phyloP scores from a whole-genome alignment of 352 stramenopile genomes.

The Lagenidium sp. region DNA sequence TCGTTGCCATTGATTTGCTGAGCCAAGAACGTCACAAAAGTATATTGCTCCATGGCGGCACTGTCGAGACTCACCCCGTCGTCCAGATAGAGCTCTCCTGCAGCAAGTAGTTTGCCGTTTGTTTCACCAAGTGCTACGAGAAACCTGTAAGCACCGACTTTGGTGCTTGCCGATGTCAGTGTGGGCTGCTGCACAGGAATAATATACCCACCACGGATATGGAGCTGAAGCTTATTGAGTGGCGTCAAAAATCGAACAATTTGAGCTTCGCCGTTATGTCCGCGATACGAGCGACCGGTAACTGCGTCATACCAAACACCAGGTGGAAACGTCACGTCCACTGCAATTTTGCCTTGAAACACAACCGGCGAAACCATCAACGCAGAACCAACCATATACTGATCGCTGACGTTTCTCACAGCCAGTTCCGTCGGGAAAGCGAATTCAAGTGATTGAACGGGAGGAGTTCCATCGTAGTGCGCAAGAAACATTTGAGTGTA shows the following conservation, averaged over 20 bases:
- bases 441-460: slow-evolving; percentile 47
- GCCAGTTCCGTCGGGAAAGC: slow-evolving; percentile 50
- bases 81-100: slow-evolving; percentile 68
- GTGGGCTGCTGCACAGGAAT: slow-evolving; percentile 46
- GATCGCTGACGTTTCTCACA: slow-evolving; percentile 31
- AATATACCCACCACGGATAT: slow-evolving; percentile 55
- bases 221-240: slow-evolving; percentile 43
- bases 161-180: slow-evolving; percentile 46
- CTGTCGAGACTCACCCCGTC: slow-evolving; percentile 59
- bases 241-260: slow-evolving; percentile 40
- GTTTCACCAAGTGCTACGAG: slow-evolving; percentile 28
- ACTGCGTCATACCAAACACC: slow-evolving; percentile 59
- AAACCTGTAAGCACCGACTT: slow-evolving; percentile 40
- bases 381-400: slow-evolving; percentile 63
- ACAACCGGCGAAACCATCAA: slow-evolving; percentile 79
- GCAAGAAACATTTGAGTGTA: slow-evolving; percentile 77
- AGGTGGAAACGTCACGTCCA: slow-evolving; percentile 54
- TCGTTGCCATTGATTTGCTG: slow-evolving; percentile 22
- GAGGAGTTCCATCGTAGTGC: slow-evolving; percentile 25
- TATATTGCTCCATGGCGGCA: slow-evolving; percentile 46
- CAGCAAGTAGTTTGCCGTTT: slow-evolving; percentile 9
- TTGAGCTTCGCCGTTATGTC: slow-evolving; percentile 3
- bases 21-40: slow-evolving; percentile 29
- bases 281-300: slow-evolving; percentile 20
- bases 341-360: slow-evolving; percentile 43